Evolutionary conservation across 345 rosid species (phyloP), one percentile per base, ranked within the genome.

Genomic region (Hirschfeldia incana): DNA sequence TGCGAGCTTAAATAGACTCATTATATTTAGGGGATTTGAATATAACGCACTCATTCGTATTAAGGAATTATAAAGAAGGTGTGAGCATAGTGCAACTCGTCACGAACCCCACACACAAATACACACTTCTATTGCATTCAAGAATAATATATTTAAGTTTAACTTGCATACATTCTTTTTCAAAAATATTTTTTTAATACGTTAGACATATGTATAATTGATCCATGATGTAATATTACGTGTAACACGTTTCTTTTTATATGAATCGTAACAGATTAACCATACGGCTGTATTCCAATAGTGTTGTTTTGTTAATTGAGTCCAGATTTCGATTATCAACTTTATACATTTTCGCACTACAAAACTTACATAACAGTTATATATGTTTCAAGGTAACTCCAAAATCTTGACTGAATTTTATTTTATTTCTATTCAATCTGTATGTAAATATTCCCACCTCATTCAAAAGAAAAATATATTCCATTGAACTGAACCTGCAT

Each of bases 41-140:
- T 55, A 80, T 80, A 80, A 80, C 79, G 79, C 83, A 80, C 83
- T 69, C 71, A 32, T 64, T 60, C 12, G 53, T 74, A 30, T 68
- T 74, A 34, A 51, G 78, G 53, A 75, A 75, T 65, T 65, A 12
- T 65, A 66, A 53, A 33, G 68, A 21, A 21, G 21, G 21, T 21
- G 68, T 80, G 76, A 39, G 76, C 75, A 62, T 74, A 75, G 76
- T 69, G 83, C 83, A 80, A 69, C 71, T 80, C 75, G 79, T 74
- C 83, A 74, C 79, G 79, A 80, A 80, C 62, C 75, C 75, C 75
- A 62, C 78, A 79, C 74, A 73, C 53, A 72, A 10, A 53, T 12
- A 66, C 73, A 79, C 82, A 74, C 26, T 74, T 69, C 78, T 42
- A 67, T 68, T 79, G 75, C 79, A 62, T 79, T 74, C 75, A 36